Conservation (phyloP, 331 rosid genomes). For the Pyracantha coccinea region DNA sequence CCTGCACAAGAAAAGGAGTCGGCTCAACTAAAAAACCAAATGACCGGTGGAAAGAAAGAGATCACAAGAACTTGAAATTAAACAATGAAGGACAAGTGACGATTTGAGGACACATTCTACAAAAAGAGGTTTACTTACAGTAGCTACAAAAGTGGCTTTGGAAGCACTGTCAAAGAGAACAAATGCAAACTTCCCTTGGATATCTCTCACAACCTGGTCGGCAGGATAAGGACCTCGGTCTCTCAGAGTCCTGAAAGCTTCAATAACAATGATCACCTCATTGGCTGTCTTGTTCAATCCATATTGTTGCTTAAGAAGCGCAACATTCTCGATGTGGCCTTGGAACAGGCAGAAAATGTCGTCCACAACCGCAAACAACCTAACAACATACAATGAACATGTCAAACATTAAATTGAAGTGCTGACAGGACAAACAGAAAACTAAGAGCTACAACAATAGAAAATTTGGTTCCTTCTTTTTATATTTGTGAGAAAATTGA, state of each 20-base stretch:
- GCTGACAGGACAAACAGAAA: neutral
- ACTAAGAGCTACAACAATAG: neutral
- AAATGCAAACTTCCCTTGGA: constrained; percentile 85
- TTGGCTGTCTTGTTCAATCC: constrained; percentile 85
- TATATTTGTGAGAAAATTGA: neutral
- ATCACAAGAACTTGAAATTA: neutral
- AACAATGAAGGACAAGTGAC: neutral
- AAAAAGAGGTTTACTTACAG: constrained; percentile 46
- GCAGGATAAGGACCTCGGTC: constrained; percentile 99
- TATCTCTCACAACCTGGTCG: constrained; percentile 92
- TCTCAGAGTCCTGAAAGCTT: constrained; percentile 87
- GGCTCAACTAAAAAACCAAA: constrained; percentile 2
- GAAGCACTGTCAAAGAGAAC: constrained; percentile 67
- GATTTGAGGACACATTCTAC: neutral
- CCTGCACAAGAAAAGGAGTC: constrained; percentile 31
- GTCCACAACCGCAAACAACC: constrained; percentile 95
- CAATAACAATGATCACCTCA: constrained; percentile 76
- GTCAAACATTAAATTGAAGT: neutral
- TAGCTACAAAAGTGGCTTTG: constrained; percentile 51
- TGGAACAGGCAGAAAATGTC: constrained; percentile 95
- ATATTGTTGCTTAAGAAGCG: constrained; percentile 90
- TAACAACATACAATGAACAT: constrained; percentile 13
- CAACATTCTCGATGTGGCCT: constrained; percentile 86
- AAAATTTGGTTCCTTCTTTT: neutral
- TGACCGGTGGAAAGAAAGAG: neutral